Evolutionary conservation across 2,329 filamentous ascomycete species (phyloP).

Genomic region (Epichloe glyceriae): DNA sequence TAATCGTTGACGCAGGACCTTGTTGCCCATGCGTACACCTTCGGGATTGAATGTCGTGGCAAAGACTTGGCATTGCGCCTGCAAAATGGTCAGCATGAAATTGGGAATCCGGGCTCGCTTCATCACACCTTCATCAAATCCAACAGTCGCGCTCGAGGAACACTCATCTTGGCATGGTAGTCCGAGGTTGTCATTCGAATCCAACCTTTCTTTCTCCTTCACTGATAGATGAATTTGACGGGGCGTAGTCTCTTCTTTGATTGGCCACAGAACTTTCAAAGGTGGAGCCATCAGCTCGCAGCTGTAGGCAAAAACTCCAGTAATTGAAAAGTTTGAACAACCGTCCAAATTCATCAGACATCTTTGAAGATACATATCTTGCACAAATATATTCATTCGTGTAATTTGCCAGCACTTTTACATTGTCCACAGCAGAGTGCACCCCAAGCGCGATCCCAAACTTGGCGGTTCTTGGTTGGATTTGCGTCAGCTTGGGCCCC

Average conservation of each 20-base stretch:
- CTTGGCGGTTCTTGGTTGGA: not conserved
- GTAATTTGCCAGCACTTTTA: too few relatives aligned
- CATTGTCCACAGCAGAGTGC: not conserved
- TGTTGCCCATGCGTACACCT: conserved; percentile 72
- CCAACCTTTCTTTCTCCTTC: not conserved
- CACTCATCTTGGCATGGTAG: conserved; percentile 40
- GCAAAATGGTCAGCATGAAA: conserved; percentile 12
- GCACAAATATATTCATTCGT: too few relatives aligned
- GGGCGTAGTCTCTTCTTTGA: not conserved
- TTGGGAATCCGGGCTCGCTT: not conserved
- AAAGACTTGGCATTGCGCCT: conserved; percentile 90
- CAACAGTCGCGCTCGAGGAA: conserved; percentile 47
- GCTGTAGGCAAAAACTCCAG: not conserved
- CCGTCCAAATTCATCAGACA: too few relatives aligned
- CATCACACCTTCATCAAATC: conserved; percentile 67
- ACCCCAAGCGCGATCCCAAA: not conserved
- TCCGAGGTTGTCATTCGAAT: conserved; percentile 11
- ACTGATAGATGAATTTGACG: too few relatives aligned
- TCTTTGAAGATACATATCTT: too few relatives aligned
- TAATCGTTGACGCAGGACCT: conserved; percentile 78
- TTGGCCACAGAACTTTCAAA: conserved; percentile 2
- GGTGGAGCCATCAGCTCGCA: not conserved
- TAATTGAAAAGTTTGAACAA: not conserved
- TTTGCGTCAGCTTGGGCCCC: not conserved
- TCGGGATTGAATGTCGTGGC: conserved; percentile 83